These are phyloP conservation scores for Metschnikowia sp. DNA, from an alignment of 805 yeast genomes.

Conservation along the genomic window DNA sequence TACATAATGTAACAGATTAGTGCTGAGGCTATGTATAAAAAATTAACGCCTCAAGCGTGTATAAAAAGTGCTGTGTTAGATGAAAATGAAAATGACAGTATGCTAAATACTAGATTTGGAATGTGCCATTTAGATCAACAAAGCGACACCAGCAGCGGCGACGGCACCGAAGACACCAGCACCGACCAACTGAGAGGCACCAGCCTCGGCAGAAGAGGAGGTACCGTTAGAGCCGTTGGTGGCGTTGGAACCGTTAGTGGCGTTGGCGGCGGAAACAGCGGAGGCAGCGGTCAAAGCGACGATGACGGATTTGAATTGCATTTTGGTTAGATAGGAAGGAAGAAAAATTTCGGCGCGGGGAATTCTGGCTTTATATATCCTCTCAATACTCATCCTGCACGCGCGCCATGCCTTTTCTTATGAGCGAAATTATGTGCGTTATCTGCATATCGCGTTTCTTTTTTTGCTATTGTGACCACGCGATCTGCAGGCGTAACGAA, in stretches of 20 bases:
- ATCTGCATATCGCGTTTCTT: slow-evolving; percentile 5
- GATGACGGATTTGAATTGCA: slow-evolving; percentile 39
- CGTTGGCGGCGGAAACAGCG: slow-evolving; percentile 35
- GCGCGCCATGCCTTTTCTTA: slow-evolving; percentile 1
- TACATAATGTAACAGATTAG: slow-evolving; percentile 7
- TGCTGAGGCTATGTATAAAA: slow-evolving; percentile 6
- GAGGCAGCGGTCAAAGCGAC: slow-evolving; percentile 38
- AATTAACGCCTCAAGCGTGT: slow-evolving; percentile 13
- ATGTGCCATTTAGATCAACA: slow-evolving; percentile 30
- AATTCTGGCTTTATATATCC: slow-evolving; percentile 8
- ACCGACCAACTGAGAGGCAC: slow-evolving; percentile 33
- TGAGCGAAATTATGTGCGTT: slow-evolving; percentile 5
- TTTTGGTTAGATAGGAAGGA: slow-evolving; percentile 15
- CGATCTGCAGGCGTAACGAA: background rate
- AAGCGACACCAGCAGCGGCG: slow-evolving; percentile 36
- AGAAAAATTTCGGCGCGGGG: background rate
- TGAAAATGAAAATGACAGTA: slow-evolving; percentile 5
- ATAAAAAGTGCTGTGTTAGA: slow-evolving; percentile 5
- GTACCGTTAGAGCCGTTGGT: slow-evolving; percentile 22
- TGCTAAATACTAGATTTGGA: background rate
- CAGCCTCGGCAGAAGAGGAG: slow-evolving; percentile 24
- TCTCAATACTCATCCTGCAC: slow-evolving; percentile 8
- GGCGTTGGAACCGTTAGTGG: slow-evolving; percentile 14
- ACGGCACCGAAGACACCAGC: slow-evolving; percentile 29
- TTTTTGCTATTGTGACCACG: slow-evolving; percentile 1